Base-by-base conservation (phyloP, 139 green algal genomes). In the Chlorella sp. region DNA sequence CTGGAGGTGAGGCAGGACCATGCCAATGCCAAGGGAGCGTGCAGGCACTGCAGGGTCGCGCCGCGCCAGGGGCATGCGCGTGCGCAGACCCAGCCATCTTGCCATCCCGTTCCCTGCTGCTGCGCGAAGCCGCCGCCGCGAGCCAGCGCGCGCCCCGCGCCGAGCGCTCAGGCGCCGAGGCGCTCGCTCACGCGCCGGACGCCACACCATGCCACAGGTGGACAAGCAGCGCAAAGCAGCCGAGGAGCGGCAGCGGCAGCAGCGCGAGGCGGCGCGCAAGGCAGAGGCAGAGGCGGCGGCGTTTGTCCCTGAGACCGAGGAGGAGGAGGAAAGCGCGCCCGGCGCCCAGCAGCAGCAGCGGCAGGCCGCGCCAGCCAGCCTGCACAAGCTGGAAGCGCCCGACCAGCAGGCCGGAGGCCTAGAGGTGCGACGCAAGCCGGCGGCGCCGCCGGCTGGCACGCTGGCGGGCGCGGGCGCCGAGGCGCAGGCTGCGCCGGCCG, bases 221-320 rank as follows among this genome's bases (percentile, higher is more conserved):
- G 77, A 84, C 40, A 80, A 79, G 78, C 56, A 81, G 78, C 74
- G 67, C 59, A 42, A 69, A 33, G 71, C 62, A 31, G 71, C 71
- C 2, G 71, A 77, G 71, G 71, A 77, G 60, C 3, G 11, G 58
- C 71, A 77, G 71, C 71, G 71, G 21, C 42, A 38, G 71, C 41
- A 55, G 71, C 42, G 60, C 33, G 71, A 77, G 71, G 71, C 42
- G 46, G 33, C 61, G n/a, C 35, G 35, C 62, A 50, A 38, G 62
- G 21, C 12, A 70, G 42, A 46, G 25, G 43, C 7, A 33, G 71
- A 51, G 33, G 23, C 14, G 43, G 23, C 53, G 71, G 60, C 61
- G 3, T 70, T 70, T 64, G 45, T 64, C 3, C 71, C 71, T 8
- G 71, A 77, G 43, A 60, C 64, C 33, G 71, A 77, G 1, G 71